A percentile compares a stretch with the other conserved stretches of the same genome.
phyloP scores from a whole-genome alignment of 306 rosid genomes.

The Oxytropis ochrocephala region DNA sequence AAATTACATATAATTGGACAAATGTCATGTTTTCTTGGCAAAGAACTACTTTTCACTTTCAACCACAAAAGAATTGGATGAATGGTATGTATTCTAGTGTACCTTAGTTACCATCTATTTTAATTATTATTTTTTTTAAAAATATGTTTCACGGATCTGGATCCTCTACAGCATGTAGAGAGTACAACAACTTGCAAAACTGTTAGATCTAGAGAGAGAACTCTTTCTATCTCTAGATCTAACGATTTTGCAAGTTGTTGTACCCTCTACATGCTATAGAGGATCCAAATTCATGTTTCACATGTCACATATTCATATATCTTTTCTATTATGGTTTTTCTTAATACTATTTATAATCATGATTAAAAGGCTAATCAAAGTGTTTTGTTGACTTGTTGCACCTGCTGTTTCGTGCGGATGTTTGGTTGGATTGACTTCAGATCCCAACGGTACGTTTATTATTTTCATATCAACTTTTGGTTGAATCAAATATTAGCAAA shows the following conservation, averaged over 20 bases:
- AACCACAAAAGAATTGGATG: slow-evolving; percentile 75
- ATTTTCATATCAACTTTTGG: not conserved
- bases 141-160: too few relatives aligned
- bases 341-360: not conserved
- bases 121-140: not conserved
- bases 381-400: not conserved
- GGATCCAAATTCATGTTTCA: too few relatives aligned
- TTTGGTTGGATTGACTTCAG: slow-evolving; percentile 37
- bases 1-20: slow-evolving; percentile 58
- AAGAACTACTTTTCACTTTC: slow-evolving; percentile 79
- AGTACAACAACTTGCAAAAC: too few relatives aligned
- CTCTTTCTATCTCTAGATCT: too few relatives aligned
- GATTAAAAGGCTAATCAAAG: slow-evolving; percentile 16
- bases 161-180: too few relatives aligned
- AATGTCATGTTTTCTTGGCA: slow-evolving; percentile 87
- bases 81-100: slow-evolving; percentile 49
- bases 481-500: too few relatives aligned
- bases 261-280: too few relatives aligned
- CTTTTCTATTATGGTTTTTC: too few relatives aligned
- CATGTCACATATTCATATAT: too few relatives aligned
- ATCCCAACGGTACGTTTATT: slow-evolving; percentile 63
- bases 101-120: not conserved
- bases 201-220: too few relatives aligned
- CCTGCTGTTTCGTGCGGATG: not conserved
- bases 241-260: too few relatives aligned